Conservation (phyloP, 2,329 filamentous ascomycete species). For the Trichoderma sp. region DNA sequence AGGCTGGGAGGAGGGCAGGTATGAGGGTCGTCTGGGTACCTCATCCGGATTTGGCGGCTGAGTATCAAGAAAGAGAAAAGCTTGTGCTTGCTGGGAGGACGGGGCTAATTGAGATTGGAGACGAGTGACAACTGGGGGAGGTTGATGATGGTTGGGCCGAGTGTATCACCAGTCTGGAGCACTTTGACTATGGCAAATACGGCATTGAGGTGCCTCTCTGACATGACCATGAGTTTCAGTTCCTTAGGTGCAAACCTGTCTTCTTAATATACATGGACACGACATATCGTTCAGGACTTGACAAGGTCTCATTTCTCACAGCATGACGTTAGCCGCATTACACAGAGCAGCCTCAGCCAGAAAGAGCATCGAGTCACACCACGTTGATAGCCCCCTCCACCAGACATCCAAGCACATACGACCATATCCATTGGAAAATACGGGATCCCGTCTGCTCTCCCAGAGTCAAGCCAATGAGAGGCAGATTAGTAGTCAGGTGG, state of each 20-base stretch:
- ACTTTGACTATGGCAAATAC: slow-evolving; percentile 44
- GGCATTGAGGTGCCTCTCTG: slow-evolving; percentile 27
- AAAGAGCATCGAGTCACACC: neutral
- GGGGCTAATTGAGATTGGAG: slow-evolving; percentile 31
- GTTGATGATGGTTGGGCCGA: slow-evolving; percentile 44
- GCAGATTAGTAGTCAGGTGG: too few relatives aligned
- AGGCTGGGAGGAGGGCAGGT: slow-evolving; percentile 69
- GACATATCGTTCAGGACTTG: neutral
- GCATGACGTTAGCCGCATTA: too few relatives aligned
- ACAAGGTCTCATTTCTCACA: too few relatives aligned
- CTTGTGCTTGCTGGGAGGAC: slow-evolving; percentile 33
- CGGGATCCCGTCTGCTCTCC: neutral
- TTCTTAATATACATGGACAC: too few relatives aligned
- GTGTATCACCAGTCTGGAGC: slow-evolving; percentile 39
- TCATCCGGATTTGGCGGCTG: slow-evolving; percentile 56
- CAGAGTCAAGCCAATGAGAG: too few relatives aligned
- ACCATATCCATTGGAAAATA: neutral
- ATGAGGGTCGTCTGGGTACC: slow-evolving; percentile 76
- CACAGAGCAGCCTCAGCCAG: too few relatives aligned
- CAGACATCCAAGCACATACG: neutral
- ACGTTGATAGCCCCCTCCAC: neutral
- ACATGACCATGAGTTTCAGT: too few relatives aligned
- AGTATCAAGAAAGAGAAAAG: slow-evolving; percentile 37
- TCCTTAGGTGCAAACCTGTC: too few relatives aligned
- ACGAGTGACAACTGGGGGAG: slow-evolving; percentile 38